Base-by-base conservation (phyloP, 129 eudicot species). In the Flaveria bidentis region DNA sequence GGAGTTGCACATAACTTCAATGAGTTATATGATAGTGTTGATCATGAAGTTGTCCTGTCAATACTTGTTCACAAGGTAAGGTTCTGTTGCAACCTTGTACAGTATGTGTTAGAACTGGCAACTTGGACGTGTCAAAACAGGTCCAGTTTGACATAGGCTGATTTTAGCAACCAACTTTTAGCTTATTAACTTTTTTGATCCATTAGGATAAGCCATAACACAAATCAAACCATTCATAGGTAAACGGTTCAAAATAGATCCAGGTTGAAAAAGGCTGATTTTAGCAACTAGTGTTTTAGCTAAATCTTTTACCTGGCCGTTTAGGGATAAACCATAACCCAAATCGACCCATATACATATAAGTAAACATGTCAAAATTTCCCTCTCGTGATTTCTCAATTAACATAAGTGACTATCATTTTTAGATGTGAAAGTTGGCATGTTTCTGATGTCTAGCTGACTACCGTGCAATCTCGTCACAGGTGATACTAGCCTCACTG, bases 31-130 rank as follows among this genome's bases (percentile, higher is more conserved):
- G 99, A 94, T 44, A 86, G 90, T 77, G 97, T 94, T 49, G 96
- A 91, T 83, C 89, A 93, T 47, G 97, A 94, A 78, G 99, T 84
- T 78, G 90, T 94, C 57, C 93, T 94, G 20, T 91, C 99, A n/a
- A 82, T 94, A 62, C 96, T 94, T 39, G 96, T 91, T 87, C 99
- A 94, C 81, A 92, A 91, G 99, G 99, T 91, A 57, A 69, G 10
- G 69, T 63, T 63, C 44, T 63, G 30, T 63, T 30, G 39, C 45
- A 63, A 15, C 45, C 45, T 63, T 63, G 45, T 12, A 62, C 20
- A 30, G 4, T 10, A 62, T 23, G 12, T 22, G n/a, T 60, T 60
- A 23, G n/a, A 9, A 60, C 6, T 60, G 16, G 39, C 66, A 22
- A 60, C 1, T 11, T 56, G 39, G 15, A 36, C 39, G 66, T 15